These are phyloP conservation scores for Rhizopogon vinicolor DNA, from an alignment of 768 basidiomycete species.

Conservation along the genomic window DNA sequence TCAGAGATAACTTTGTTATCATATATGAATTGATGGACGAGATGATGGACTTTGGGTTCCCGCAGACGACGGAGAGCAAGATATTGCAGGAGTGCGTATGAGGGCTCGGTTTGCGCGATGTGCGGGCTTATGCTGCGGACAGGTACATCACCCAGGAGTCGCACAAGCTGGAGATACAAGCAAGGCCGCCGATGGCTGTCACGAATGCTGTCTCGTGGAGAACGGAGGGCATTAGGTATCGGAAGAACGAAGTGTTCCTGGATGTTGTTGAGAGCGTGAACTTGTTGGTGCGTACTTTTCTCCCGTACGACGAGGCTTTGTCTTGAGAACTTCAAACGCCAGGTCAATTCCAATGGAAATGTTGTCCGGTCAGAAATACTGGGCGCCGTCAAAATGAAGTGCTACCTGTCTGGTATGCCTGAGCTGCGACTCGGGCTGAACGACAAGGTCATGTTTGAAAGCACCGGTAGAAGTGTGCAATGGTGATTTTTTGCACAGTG, in stretches of 20 bases:
- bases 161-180: constrained; percentile 93
- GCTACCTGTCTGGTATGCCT: constrained; percentile 99
- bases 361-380: constrained; percentile 97
- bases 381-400: constrained; percentile 99
- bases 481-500: background rate
- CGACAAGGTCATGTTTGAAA: constrained; percentile 99
- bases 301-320: background rate
- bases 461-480: constrained; percentile 84
- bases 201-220: constrained; percentile 99
- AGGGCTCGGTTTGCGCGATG: background rate
- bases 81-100: constrained; percentile 81
- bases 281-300: constrained; percentile 61
- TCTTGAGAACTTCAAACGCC: background rate
- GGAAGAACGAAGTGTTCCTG: constrained; percentile 99
- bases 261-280: constrained; percentile 99
- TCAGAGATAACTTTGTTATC: constrained; percentile 98
- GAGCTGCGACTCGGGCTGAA: constrained; percentile 93
- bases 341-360: constrained; percentile 97
- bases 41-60: constrained; percentile 99
- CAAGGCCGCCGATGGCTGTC: constrained; percentile 91
- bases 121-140: constrained; percentile 1
- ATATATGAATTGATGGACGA: constrained; percentile 99
- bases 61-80: constrained; percentile 99
- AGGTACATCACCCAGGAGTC: constrained; percentile 99
- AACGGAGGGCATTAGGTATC: constrained; percentile 93